Percentiles rank a stretch among this genome's conserved stretches.
These are phyloP conservation scores for Gossypium sturtianum DNA, from an alignment of 345 rosid genomes.

Conservation along the genomic window DNA sequence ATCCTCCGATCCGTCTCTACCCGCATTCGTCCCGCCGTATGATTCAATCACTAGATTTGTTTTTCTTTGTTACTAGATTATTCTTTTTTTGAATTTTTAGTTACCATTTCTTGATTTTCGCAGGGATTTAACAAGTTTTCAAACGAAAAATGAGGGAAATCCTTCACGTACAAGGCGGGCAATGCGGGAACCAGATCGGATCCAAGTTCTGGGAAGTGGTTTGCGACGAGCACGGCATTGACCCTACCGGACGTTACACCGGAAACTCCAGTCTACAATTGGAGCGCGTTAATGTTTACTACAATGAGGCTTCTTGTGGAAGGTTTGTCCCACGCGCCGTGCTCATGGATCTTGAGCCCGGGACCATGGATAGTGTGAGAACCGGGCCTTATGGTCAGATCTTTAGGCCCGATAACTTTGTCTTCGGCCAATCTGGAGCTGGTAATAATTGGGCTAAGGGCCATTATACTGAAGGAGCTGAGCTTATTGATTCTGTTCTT, in stretches of 20 bases:
- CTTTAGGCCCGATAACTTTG: background rate
- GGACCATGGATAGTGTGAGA: background rate
- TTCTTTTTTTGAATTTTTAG: background rate
- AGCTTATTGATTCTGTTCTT: background rate
- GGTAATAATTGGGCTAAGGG: slow-evolving; percentile 1
- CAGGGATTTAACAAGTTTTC: background rate
- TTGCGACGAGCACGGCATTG: background rate
- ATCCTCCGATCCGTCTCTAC: background rate
- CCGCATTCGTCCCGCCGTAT: background rate
- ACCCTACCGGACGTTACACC: background rate
- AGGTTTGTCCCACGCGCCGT: background rate
- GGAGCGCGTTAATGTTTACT: background rate
- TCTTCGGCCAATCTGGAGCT: background rate
- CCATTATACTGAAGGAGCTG: background rate
- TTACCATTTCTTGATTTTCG: background rate
- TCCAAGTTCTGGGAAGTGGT: slow-evolving; percentile 4
- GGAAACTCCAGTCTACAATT: background rate
- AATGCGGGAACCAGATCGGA: slow-evolving; percentile 1
- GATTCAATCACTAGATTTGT: background rate
- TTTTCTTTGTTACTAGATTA: background rate
- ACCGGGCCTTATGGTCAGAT: background rate
- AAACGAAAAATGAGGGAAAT: background rate
- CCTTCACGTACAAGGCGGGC: background rate
- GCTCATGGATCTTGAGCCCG: slow-evolving; percentile 1
- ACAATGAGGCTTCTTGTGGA: background rate